These are phyloP conservation scores for Aspergillus latus DNA, from an alignment of 2,329 filamentous ascomycete species.

Conservation along the genomic window DNA sequence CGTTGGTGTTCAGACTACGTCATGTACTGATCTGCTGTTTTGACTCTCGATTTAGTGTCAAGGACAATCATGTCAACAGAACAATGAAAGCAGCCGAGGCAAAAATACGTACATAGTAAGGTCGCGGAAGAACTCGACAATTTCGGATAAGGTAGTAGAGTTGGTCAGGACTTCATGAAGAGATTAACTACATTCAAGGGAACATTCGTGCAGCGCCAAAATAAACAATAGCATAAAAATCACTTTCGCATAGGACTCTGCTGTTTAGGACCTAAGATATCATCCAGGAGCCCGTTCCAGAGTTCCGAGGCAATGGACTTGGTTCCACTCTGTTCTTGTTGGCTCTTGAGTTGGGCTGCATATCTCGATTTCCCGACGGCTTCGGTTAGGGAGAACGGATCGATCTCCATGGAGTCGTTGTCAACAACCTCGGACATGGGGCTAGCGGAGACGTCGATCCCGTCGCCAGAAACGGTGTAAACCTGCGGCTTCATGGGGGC, in stretches of 20 bases:
- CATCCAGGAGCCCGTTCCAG: conserved; percentile 39
- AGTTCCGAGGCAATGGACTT: conserved; percentile 35
- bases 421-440: conserved; percentile 61
- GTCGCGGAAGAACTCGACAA: neutral
- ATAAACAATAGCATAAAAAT: conserved; percentile 5
- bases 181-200: neutral
- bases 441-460: conserved; percentile 48
- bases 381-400: conserved; percentile 58
- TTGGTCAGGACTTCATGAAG: neutral
- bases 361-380: conserved; percentile 43
- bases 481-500: conserved; percentile 58
- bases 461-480: conserved; percentile 49
- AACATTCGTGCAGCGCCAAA: conserved; percentile 16
- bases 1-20: neutral
- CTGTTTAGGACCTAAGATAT: conserved; percentile 38
- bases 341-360: conserved; percentile 36
- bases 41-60: neutral
- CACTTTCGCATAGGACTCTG: conserved; percentile 24
- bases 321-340: conserved; percentile 38
- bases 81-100: neutral
- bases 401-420: conserved; percentile 56
- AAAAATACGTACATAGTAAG: neutral
- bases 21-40: neutral
- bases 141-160: neutral
- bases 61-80: neutral